phyloP scores from a whole-genome alignment of 805 yeast genomes.

The Lipomyces yamadae region DNA sequence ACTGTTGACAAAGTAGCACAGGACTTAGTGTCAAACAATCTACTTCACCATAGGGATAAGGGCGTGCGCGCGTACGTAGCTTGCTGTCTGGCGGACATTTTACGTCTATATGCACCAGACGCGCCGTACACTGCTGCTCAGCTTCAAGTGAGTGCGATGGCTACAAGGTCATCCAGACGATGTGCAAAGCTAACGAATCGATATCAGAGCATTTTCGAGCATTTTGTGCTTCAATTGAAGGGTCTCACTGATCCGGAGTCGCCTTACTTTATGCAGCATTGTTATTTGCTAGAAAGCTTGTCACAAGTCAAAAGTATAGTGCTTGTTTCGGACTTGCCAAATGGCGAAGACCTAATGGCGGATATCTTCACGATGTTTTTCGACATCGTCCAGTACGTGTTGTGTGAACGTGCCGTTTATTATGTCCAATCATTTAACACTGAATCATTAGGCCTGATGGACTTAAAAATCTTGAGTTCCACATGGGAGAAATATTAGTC shows the following conservation, averaged over 20 bases:
- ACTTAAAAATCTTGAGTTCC: conserved; percentile 56
- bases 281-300: conserved; percentile 66
- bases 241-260: conserved; percentile 56
- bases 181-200: not conserved
- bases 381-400: conserved; percentile 50
- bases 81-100: conserved; percentile 74
- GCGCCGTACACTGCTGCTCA: conserved; percentile 78
- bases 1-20: conserved; percentile 54
- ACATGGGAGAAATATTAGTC: conserved; percentile 70
- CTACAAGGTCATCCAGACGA: not conserved
- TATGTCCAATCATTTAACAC: not conserved
- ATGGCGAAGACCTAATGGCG: conserved; percentile 59
- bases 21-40: conserved; percentile 62
- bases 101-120: conserved; percentile 83
- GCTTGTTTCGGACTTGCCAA: conserved; percentile 73
- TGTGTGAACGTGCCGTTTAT: not conserved
- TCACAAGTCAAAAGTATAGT: conserved; percentile 78
- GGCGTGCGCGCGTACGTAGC: conserved; percentile 75
- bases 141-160: conserved; percentile 50
- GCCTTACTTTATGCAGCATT: conserved; percentile 65
- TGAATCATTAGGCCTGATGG: conserved; percentile 25
- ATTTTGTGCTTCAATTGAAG: conserved; percentile 67
- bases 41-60: conserved; percentile 61
- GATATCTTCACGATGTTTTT: conserved; percentile 67
- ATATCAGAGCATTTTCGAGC: conserved; percentile 56